Evolutionary conservation across 1,284 basidiomycete species (phyloP), one percentile per base, ranked within the genome.

Genomic region (Melampsora americana): DNA sequence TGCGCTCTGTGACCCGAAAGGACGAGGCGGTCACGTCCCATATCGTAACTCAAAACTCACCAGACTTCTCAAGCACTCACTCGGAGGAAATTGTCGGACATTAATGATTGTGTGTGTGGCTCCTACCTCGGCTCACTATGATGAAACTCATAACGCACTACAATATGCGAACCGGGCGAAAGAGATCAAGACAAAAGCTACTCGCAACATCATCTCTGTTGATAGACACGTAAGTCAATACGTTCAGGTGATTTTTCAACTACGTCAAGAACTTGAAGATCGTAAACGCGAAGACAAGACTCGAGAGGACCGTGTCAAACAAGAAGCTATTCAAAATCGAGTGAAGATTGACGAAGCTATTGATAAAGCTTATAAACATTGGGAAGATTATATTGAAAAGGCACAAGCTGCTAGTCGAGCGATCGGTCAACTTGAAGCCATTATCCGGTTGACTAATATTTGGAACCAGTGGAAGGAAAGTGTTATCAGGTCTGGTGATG

Each of bases 11-110:
- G 93, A 90, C 84, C 88, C 80, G 77, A 92, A 92, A 1, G 90
- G 90, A 32, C 89, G 89, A 32, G 84, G 89, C 73, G 90, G 91
- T 39, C 95, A 97, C 82, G 87, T 98, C 11, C 95, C 95, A 0
- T 98, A 96, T 83, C 89, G 95, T 72, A 95, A 97, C 85, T 94
- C 92, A 85, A 97, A 97, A 83, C 90, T 98, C 80, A 97, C 95
- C 0, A 90, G 95, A 35, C 84, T 97, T 66, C 89, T 97, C 81
- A 96, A 97, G 83, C 96, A 95, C 85, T 95, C 94, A 0, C 88
- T 97, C 48, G 94, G 94, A 0, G 95, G 95, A 18, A 97, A 97
- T 83, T 98, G 95, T 86, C 92, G 95, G 84, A 98, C 95, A 39
- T 70, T 77, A 35, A 82, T 82, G 81, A 93, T 97, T 78, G 95